Evolutionary conservation across 2,329 filamentous ascomycete genomes (phyloP).

Genomic region (Ascochyta lentis): DNA sequence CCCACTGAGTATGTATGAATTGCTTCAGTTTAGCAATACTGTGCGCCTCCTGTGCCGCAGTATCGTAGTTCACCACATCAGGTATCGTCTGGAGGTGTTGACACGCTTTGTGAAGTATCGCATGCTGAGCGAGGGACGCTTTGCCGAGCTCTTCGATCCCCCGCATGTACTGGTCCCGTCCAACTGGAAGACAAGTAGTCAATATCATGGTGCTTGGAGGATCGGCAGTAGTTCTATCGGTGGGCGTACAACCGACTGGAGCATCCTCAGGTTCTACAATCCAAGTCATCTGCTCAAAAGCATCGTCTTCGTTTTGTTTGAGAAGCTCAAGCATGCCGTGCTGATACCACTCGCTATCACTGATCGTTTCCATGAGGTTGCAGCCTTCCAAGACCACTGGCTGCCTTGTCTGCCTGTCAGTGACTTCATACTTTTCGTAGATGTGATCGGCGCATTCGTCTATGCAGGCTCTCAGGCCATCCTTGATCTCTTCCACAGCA

Average conservation of each 20-base stretch:
- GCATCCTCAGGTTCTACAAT: background rate
- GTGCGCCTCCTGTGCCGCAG: background rate
- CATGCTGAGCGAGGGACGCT: background rate
- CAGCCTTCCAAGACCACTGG: background rate
- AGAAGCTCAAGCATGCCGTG: background rate
- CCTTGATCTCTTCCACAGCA: background rate
- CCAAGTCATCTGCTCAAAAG: conserved; percentile 2
- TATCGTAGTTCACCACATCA: background rate
- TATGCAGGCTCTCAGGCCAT: background rate
- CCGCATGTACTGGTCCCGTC: background rate
- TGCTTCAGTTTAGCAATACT: background rate
- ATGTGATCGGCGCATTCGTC: background rate
- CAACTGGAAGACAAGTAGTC: background rate
- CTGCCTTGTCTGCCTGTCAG: background rate
- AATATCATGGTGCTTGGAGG: background rate
- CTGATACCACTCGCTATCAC: background rate
- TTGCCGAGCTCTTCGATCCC: background rate
- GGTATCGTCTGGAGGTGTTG: background rate
- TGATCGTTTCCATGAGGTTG: background rate
- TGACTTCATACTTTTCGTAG: background rate
- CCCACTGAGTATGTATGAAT: background rate
- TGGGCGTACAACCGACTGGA: background rate
- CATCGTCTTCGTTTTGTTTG: background rate
- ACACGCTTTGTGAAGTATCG: background rate
- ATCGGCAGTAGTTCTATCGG: background rate